A percentile compares a stretch with the other conserved stretches of the same genome.
These are phyloP conservation scores for Hylodesmum podocarpum DNA, from an alignment of 306 rosid genomes.

Conservation along the genomic window DNA sequence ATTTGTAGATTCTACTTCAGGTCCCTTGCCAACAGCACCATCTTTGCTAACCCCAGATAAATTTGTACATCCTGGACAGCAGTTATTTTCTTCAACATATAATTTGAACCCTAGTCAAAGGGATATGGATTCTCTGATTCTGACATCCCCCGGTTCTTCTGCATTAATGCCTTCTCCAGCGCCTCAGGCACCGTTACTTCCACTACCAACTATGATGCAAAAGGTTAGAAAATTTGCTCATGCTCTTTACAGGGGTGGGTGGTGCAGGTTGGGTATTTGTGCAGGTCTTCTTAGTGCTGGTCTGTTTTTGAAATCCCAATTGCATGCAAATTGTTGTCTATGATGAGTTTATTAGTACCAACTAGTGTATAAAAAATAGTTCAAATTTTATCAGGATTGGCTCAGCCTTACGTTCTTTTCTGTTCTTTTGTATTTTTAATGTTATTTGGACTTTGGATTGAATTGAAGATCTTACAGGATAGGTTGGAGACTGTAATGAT, in stretches of 20 bases:
- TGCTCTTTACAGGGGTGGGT: neutral
- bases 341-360: neutral
- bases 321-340: neutral
- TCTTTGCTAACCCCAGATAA: slow-evolving; percentile 47
- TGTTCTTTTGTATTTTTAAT: slow-evolving; percentile 15
- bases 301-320: neutral
- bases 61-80: slow-evolving; percentile 34
- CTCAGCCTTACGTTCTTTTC: neutral
- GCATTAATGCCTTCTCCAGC: slow-evolving; percentile 36
- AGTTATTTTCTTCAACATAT: slow-evolving; percentile 29
- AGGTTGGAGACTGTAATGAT: neutral
- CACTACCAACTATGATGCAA: slow-evolving; percentile 46
- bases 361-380: neutral
- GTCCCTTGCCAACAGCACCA: slow-evolving; percentile 47
- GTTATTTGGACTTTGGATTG: neutral
- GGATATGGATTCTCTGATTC: slow-evolving; percentile 29
- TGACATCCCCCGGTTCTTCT: slow-evolving; percentile 37
- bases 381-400: neutral
- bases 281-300: neutral
- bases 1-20: slow-evolving; percentile 41
- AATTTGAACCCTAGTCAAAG: slow-evolving; percentile 36
- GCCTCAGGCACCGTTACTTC: slow-evolving; percentile 55
- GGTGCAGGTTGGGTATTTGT: neutral
- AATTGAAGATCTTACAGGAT: neutral
- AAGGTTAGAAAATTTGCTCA: slow-evolving; percentile 42